These are phyloP conservation scores for Iberis pinnata DNA, from an alignment of 345 rosid species.

Conservation along the genomic window DNA sequence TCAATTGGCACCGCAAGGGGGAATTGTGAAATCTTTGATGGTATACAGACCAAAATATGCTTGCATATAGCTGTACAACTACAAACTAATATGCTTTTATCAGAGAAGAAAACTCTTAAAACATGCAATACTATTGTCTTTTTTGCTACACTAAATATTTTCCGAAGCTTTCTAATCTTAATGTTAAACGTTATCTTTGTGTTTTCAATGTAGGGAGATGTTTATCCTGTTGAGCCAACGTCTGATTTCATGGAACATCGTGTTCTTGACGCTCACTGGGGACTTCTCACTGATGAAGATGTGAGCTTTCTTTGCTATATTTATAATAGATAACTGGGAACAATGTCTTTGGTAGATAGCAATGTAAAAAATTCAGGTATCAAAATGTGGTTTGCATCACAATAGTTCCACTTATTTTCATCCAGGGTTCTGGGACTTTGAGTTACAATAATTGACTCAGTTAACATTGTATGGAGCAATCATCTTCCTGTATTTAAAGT, in stretches of 20 bases:
- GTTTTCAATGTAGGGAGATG: slow-evolving; percentile 55
- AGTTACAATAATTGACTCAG: neutral
- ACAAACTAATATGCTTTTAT: neutral
- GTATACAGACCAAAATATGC: slow-evolving; percentile 2
- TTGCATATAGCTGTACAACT: slow-evolving; percentile 9
- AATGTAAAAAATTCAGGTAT: neutral
- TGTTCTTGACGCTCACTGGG: slow-evolving; percentile 88
- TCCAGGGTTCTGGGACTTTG: neutral
- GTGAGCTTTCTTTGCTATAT: slow-evolving; percentile 30
- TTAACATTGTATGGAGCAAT: neutral
- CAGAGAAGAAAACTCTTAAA: neutral
- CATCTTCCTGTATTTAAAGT: neutral
- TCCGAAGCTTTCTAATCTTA: slow-evolving; percentile 1
- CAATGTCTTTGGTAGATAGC: neutral
- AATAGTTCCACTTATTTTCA: neutral
- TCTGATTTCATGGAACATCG: slow-evolving; percentile 40
- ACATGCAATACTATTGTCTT: slow-evolving; percentile 10
- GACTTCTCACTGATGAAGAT: slow-evolving; percentile 60
- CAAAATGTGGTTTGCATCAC: slow-evolving; percentile 13
- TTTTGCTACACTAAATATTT: neutral
- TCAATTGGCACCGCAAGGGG: slow-evolving; percentile 3
- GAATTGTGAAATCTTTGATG: slow-evolving; percentile 12
- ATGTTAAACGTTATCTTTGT: slow-evolving; percentile 14
- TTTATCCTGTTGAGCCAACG: slow-evolving; percentile 61
- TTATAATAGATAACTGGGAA: neutral